Conservation (phyloP, 1,284 basidiomycete genomes). For the Cryptococcus neoformans region DNA sequence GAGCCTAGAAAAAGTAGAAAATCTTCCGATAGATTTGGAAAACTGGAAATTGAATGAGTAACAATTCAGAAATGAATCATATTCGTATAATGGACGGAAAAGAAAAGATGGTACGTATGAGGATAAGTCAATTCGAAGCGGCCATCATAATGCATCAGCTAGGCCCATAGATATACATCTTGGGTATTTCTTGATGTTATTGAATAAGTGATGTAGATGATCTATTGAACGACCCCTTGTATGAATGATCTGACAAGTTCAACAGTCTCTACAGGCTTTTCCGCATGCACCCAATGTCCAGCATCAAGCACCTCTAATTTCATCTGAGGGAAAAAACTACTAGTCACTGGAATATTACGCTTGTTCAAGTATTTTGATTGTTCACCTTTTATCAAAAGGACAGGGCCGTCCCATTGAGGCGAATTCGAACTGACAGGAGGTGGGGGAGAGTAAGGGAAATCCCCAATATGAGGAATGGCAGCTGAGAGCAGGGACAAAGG, state of each 20-base stretch:
- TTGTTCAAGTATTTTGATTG: conserved; percentile 55
- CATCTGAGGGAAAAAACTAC: conserved; percentile 55
- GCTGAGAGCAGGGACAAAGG: conserved; percentile 52
- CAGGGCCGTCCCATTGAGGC: conserved; percentile 50
- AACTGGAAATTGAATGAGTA: no score
- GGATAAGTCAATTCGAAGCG: no score
- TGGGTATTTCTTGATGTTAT: no score
- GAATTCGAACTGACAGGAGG: conserved; percentile 25
- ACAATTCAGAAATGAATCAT: no score
- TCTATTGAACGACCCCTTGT: conserved; percentile 3
- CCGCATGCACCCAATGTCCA: conserved; percentile 52
- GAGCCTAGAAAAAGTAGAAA: no score
- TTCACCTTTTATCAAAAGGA: conserved; percentile 56
- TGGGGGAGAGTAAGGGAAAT: conserved; percentile 53
- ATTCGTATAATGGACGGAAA: no score
- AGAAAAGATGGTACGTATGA: no score
- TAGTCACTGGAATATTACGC: conserved; percentile 52
- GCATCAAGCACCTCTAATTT: conserved; percentile 42
- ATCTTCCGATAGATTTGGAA: no score
- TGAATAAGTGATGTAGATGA: no score
- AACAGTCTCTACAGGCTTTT: conserved; percentile 43
- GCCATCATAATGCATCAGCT: no score
- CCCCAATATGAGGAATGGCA: conserved; percentile 53
- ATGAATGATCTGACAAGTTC: conserved; percentile 41
- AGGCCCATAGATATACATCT: no score